Evolutionary conservation across 139 green algal species (phyloP).

Genomic region (Closterium sp.): DNA sequence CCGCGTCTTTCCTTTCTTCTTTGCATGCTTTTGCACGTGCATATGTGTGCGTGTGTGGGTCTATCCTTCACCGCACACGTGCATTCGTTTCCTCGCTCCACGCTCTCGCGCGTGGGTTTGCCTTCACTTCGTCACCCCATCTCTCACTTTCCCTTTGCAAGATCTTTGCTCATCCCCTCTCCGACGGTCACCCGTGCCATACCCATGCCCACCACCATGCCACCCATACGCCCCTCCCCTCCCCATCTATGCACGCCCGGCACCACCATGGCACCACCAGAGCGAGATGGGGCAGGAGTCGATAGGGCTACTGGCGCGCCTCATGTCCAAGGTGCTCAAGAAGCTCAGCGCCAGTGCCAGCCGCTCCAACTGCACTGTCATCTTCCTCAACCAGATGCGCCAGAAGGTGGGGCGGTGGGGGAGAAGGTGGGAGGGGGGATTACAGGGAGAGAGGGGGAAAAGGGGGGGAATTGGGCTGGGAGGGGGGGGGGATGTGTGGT

Average conservation of each 20-base stretch:
- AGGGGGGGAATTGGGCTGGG: no score
- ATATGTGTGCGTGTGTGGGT: neutral
- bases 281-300: constrained; percentile 41
- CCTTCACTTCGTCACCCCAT: neutral
- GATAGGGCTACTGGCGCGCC: constrained; percentile 82
- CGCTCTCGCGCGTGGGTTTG: neutral
- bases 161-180: neutral
- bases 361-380: constrained; percentile 74
- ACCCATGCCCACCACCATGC: no score
- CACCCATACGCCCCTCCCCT: no score
- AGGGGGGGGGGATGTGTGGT: no score
- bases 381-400: constrained; percentile 93
- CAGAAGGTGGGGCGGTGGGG: constrained; percentile 67
- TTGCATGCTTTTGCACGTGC: neutral
- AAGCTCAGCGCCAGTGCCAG: constrained; percentile 81
- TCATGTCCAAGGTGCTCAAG: constrained; percentile 88
- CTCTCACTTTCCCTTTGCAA: neutral
- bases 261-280: neutral
- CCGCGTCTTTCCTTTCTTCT: neutral
- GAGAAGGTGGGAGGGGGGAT: no score
- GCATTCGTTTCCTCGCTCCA: neutral
- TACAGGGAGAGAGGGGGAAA: no score
- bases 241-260: no score
- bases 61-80: neutral
- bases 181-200: no score